Base-by-base conservation (phyloP, 2,329 filamentous ascomycete species). In the Penicillium sp. region DNA sequence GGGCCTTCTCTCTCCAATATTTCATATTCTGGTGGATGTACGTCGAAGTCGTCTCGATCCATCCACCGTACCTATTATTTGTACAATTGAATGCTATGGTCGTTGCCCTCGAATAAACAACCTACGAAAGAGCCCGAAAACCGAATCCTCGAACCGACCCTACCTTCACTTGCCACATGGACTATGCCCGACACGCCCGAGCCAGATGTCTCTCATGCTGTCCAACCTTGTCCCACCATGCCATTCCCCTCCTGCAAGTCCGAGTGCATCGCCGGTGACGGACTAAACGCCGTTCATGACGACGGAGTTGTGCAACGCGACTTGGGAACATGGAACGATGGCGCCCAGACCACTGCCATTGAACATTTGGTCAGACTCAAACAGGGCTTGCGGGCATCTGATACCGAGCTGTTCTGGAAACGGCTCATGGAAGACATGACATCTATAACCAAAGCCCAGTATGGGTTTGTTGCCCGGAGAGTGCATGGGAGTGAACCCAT, bases 391-490 rank as follows among this genome's bases (percentile, higher is more conserved):
- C 78, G 80, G 50, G 75, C 74, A 21, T 76, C 83, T 49, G 79
- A 82, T 50, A 81, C 79, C 2, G 81, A 86, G 58, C 78, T 82
- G 49, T 89, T 90, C 73, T 90, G 87, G 87, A 77, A 76, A 44
- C 75, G 82, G 23, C 75, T 89, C 56, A 84, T 88, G 74, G 82
- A 88, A 67, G 85, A 84, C 43, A 78, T 90, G 66, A 83, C 87
- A 45, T 78, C 79, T 47, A 83, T 90, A 36, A 79, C 83, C 57
- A 82, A 83, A 58, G 82, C 87, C 9, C 87, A 90, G 69, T 88
- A 86, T 75, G 83, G 81, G 25, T 90, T 90, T 66, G 84, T 89
- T 41, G 84, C 86, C 45, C 88, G 88, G 69, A 76, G 85, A 44
- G 83, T 87, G 43, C 73, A 86, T 54, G 79, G 82, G 27, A 82